These are phyloP conservation scores for Brassica incana DNA, from an alignment of 345 rosid genomes.

Conservation along the genomic window DNA sequence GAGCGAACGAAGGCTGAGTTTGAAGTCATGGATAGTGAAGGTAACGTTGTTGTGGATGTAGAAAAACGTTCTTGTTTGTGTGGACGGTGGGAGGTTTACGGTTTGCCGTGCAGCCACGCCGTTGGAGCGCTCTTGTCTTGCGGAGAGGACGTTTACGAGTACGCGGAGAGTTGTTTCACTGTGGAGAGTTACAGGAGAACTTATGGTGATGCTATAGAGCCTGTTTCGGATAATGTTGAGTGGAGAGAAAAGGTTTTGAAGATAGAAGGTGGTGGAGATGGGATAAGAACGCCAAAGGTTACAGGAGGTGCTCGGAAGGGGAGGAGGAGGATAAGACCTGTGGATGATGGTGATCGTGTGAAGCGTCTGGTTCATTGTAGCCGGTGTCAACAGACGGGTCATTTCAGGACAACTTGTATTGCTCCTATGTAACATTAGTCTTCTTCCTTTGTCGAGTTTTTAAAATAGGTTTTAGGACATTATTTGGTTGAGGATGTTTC, in stretches of 20 bases:
- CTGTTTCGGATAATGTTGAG: constrained; percentile 71
- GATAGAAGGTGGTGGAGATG: constrained; percentile 38
- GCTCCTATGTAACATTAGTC: constrained; percentile 60
- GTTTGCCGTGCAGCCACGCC: constrained; percentile 87
- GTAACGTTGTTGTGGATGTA: constrained; percentile 64
- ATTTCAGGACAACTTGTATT: constrained; percentile 91
- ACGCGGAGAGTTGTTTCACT: constrained; percentile 76
- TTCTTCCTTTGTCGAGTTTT: neutral
- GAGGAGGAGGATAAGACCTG: constrained; percentile 54
- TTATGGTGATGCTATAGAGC: constrained; percentile 72
- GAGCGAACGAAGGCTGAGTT: constrained; percentile 75
- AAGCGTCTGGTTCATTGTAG: constrained; percentile 87
- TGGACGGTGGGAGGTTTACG: constrained; percentile 73
- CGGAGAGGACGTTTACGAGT: constrained; percentile 69
- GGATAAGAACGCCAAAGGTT: constrained; percentile 67
- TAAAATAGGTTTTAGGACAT: constrained; percentile 20
- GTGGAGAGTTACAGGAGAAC: constrained; percentile 77
- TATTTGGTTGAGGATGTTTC: constrained; percentile 22
- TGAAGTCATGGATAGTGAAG: constrained; percentile 71
- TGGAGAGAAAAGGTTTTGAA: constrained; percentile 58
- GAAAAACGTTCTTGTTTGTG: constrained; percentile 73
- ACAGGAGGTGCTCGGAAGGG: constrained; percentile 56
- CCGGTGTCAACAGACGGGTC: constrained; percentile 90
- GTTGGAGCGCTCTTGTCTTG: constrained; percentile 77
- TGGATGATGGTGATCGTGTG: constrained; percentile 59